Base-by-base conservation (phyloP, 129 eudicot species). In the Dittrichia graveolens region DNA sequence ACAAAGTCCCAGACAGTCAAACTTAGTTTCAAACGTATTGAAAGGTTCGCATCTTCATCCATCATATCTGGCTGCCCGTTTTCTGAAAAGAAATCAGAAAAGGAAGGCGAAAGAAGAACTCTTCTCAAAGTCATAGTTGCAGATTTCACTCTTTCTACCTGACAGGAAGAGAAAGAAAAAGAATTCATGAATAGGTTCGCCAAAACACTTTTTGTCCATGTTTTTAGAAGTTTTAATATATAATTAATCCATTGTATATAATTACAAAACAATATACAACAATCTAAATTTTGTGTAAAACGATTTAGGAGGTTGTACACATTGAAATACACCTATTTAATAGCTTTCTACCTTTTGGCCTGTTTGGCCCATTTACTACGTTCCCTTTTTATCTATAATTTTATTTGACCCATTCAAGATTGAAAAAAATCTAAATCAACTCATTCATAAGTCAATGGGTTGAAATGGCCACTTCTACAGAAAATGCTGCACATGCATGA, bases 21-120 rank as follows among this genome's bases (percentile, higher is more conserved):
- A 71, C 79, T 76, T 73, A 94, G 70, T 73, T 94, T 94, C 66
- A 94, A 46, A 14, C 85, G 86, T 67, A 90, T 74, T 11, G 98
- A 94, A 64, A 86, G 87, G 79, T 79, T 90, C 59, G 89, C 91
- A 84, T 94, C 98, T 76, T 89, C 96, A 47, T 94, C 98, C 98
- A 92, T 92, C 98, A 94, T 84, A 82, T 90, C 98, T 39, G 65
- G 69, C 10, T 83, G 65, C 48, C 93, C 97, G 69, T 88, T 87
- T 24, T 87, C 98, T 75, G 82, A 77, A 73, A 56, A 56, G 72
- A 84, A 69, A 62, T 94, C 98, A 59, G 95, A 87, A 90, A 94
- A 94, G 43, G 85, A 76, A 69, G 95, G 95, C 13, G 92, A 87
- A 41, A 82, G 81, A 59, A 94, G 97, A 81, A 84, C 85, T 79